A percentile compares a stretch with the other conserved stretches of the same genome.
These are phyloP conservation scores for Blyttiomyces sp. DNA, from an alignment of 371 early-diverging fungal species.

Conservation along the genomic window DNA sequence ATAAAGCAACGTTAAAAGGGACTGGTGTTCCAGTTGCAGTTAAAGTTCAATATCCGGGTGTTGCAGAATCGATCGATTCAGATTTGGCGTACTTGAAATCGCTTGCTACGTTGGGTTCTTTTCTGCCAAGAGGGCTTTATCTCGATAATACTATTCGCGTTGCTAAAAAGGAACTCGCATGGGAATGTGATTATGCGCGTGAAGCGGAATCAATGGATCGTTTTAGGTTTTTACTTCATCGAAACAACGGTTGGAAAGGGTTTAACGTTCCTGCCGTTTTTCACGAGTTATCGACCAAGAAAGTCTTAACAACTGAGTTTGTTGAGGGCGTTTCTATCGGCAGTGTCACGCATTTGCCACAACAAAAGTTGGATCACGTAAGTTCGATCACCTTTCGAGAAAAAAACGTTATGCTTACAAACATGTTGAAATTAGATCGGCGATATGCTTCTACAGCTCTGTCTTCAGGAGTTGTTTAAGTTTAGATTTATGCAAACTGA, in stretches of 20 bases:
- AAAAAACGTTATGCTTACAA: no score
- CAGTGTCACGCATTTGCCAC: constrained; percentile 56
- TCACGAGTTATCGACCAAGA: constrained; percentile 62
- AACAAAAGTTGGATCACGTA: constrained; percentile 67
- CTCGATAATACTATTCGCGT: constrained; percentile 93
- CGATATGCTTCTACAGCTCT: no score
- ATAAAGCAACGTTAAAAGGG: constrained; percentile 16
- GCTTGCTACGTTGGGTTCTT: constrained; percentile 70
- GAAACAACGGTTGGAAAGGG: constrained; percentile 32
- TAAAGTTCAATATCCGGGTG: constrained; percentile 90
- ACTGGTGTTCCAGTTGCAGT: constrained; percentile 75
- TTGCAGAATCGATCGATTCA: constrained; percentile 75
- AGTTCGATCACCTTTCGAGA: no score
- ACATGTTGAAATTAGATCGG: no score
- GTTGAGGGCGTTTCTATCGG: constrained; percentile 75
- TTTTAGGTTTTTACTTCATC: constrained; percentile 63
- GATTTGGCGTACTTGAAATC: constrained; percentile 82
- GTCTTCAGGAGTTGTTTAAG: constrained; percentile 87
- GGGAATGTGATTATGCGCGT: constrained; percentile 91
- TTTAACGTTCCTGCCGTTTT: constrained; percentile 77
- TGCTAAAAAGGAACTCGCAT: constrained; percentile 83
- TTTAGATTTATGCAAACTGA: constrained; percentile 98
- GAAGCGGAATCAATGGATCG: constrained; percentile 76
- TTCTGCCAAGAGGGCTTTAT: constrained; percentile 91
- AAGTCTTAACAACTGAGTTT: constrained; percentile 79